Base-by-base conservation (phyloP, 495 filamentous ascomycete genomes). In the Penicillium macrosclerotiorum region DNA sequence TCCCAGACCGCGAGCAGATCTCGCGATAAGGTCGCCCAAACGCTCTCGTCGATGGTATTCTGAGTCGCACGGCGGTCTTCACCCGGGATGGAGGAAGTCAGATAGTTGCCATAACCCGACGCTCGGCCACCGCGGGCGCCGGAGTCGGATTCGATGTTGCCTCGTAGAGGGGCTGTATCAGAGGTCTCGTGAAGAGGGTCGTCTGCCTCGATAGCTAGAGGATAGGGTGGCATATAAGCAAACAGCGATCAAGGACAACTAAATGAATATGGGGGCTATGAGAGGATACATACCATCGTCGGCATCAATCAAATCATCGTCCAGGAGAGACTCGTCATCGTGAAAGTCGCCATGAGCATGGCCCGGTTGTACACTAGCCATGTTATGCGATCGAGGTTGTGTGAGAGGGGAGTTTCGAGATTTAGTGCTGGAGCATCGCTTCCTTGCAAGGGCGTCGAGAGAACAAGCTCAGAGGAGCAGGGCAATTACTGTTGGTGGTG, bases 1-100 rank as follows among this genome's bases (percentile, higher is more conserved):
- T 86, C 84, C 90, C 93, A 97, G 19, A 97, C 89, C 30, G 90
- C 93, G 13, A 90, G 64, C 57, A 97, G 72, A 65, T 99, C 93
- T 43, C 93, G 84, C 31, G 85, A 86, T 45, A 99, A 71, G 9
- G 93, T 99, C 22, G 90, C 85, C 93, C 92, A 97, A 36, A 97
- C 93, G 7, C 78, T 87, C 68, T 99, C 93, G 68, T 97, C 94
- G 65, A 99, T 94, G 33, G 93, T 99, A 71, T 93, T 94, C 45
- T 81, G 81, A 9, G 89, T 81, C 30, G 94, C 90, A 41, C 86
- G 83, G n/a, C 93, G 89, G 73, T 99, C 94, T 56, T 96, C 90
- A 45, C 93, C 93, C 33, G 84, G 84, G 59, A 96, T 93, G 19
- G 84, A 83, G 25, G 89, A 91, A 27, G 88, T 95, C 46, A 96